Evolutionary conservation across 495 filamentous ascomycete species (phyloP).

Genomic region (Tuber magnatum): DNA sequence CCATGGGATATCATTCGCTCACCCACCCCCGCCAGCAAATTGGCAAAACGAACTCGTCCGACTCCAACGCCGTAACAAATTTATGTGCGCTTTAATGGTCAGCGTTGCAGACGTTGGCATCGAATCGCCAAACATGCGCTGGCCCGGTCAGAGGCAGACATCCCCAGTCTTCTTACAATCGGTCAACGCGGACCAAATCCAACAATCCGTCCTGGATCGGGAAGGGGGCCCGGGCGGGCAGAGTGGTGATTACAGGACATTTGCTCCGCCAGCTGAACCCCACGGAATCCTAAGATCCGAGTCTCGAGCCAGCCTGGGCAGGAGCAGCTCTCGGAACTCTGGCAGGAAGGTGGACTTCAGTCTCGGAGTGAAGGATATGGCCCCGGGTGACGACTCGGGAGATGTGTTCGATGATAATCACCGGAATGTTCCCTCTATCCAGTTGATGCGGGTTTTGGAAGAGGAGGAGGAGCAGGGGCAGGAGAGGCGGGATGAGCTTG

Average conservation of each 20-base stretch:
- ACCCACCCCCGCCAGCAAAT: constrained; percentile 23
- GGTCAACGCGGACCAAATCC: constrained; percentile 23
- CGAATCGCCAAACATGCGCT: constrained; percentile 66
- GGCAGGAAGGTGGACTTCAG: constrained; percentile 69
- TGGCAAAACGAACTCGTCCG: constrained; percentile 87
- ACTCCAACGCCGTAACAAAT: constrained; percentile 84
- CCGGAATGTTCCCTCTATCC: constrained; percentile 12
- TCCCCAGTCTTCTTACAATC: constrained; percentile 38
- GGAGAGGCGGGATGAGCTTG: constrained; percentile 12
- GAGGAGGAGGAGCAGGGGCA: constrained; percentile 27
- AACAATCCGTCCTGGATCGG: constrained; percentile 40
- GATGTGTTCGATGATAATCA: constrained; percentile 58
- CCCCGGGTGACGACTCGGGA: constrained; percentile 55
- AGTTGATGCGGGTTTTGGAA: constrained; percentile 27
- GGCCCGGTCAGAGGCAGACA: constrained; percentile 48
- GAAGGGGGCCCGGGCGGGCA: constrained; percentile 14
- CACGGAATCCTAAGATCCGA: constrained; percentile 43
- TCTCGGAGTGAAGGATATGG: constrained; percentile 58
- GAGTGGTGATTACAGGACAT: constrained; percentile 19
- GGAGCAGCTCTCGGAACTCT: constrained; percentile 46
- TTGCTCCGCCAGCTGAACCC: constrained; percentile 11
- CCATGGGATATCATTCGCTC: constrained; percentile 43
- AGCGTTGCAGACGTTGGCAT: constrained; percentile 69
- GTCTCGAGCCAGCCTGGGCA: constrained; percentile 45
- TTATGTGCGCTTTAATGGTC: constrained; percentile 88